Evolutionary conservation across 106 monocot species (phyloP).

Genomic region (Dioscorea dumetorum): DNA sequence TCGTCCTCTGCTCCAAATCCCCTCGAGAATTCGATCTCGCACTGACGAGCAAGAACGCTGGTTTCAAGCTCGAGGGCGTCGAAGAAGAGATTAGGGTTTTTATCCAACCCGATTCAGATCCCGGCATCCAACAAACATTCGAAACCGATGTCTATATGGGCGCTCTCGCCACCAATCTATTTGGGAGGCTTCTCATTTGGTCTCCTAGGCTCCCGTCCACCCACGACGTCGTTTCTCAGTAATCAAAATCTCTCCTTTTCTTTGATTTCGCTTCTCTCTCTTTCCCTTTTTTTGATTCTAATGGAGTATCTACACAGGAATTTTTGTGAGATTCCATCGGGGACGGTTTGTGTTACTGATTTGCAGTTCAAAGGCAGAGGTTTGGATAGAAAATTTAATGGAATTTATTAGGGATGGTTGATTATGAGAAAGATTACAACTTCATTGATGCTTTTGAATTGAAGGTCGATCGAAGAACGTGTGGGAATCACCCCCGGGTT

Average conservation of each 20-base stretch:
- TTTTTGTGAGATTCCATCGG: constrained; percentile 46
- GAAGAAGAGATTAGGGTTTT: constrained; percentile 22
- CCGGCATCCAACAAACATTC: constrained; percentile 15
- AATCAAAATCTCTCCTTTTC: constrained; percentile 6
- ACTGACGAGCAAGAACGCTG: constrained; percentile 18
- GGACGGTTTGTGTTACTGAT: constrained; percentile 50
- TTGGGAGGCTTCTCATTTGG: constrained; percentile 61
- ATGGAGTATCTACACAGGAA: constrained; percentile 27
- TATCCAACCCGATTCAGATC: constrained; percentile 20
- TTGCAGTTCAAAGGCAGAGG: constrained; percentile 75
- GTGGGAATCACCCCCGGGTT: constrained; percentile 89
- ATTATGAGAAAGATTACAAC: constrained; percentile 2
- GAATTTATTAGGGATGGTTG: background rate
- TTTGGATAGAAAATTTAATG: constrained; percentile 1
- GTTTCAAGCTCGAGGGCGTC: constrained; percentile 21
- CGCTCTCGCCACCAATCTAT: constrained; percentile 23
- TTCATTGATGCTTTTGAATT: constrained; percentile 1
- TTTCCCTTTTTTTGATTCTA: background rate
- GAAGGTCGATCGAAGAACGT: constrained; percentile 76
- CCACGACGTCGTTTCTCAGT: constrained; percentile 67
- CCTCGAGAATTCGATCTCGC: constrained; percentile 28
- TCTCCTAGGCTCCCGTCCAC: constrained; percentile 61
- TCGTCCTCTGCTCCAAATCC: constrained; percentile 40
- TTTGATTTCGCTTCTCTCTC: background rate
- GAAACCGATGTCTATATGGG: constrained; percentile 28